A percentile compares a stretch with the other conserved stretches of the same genome.
Conservation (phyloP, 352 stramenopile species). For the Pythium myriotylum region DNA sequence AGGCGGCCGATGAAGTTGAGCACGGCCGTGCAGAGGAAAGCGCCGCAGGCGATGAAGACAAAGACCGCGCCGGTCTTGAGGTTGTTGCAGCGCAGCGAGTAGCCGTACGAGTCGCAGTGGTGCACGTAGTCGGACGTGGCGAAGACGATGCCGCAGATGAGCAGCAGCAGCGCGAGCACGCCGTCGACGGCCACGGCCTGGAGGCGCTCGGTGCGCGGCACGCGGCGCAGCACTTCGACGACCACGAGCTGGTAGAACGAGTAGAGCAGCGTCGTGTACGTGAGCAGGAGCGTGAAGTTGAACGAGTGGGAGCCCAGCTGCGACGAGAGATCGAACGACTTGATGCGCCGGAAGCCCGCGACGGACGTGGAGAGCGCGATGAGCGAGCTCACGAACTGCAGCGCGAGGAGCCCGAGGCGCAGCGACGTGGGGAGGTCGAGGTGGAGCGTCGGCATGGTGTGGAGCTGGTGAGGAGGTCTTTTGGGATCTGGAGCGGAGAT, state of each 20-base stretch:
- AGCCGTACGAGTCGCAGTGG: constrained; percentile 40
- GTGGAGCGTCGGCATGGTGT: constrained; percentile 10
- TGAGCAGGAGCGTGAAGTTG: constrained; percentile 63
- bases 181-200: constrained; percentile 42
- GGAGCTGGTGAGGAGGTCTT: background rate
- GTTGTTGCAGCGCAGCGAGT: constrained; percentile 48
- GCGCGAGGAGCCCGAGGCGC: constrained; percentile 28
- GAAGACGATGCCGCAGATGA: constrained; percentile 58
- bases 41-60: constrained; percentile 49
- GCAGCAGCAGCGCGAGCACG: constrained; percentile 39
- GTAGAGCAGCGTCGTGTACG: constrained; percentile 69
- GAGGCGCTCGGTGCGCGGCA: constrained; percentile 26
- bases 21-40: constrained; percentile 28
- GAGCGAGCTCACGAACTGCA: constrained; percentile 64
- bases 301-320: constrained; percentile 31
- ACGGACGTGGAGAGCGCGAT: constrained; percentile 51
- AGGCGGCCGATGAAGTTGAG: constrained; percentile 23
- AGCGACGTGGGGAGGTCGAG: background rate
- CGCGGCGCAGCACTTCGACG: constrained; percentile 53
- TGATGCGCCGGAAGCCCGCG: constrained; percentile 32
- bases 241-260: constrained; percentile 46
- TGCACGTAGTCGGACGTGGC: constrained; percentile 47
- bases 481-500: constrained; percentile 1
- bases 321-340: constrained; percentile 1
- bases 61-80: constrained; percentile 51